Base-by-base conservation (phyloP, 148 eudicot species). In the Arbutus unedo region DNA sequence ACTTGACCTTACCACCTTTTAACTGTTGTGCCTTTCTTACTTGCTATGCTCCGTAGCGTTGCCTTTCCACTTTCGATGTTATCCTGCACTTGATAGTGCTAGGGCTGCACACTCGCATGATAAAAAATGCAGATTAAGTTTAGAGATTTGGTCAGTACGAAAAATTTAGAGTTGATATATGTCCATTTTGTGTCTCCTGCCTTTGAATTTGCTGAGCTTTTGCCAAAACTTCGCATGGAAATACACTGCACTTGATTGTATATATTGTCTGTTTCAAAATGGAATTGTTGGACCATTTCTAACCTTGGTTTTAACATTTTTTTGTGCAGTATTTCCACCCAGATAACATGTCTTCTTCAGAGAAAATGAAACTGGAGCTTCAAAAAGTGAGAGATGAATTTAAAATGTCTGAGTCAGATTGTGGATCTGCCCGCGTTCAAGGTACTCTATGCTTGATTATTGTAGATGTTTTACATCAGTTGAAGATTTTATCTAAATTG, bases 371-470 rank as follows among this genome's bases (percentile, higher is more conserved):
- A 91, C 71, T 97, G 71, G 90, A 94, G 89, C 91, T 97, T 82
- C 85, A 91, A 77, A 88, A 85, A 79, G 93, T 97, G 38, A 90
- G 98, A 85, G 96, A 97, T 53, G 97, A 94, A 83, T 94, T 94
- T 81, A 97, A 93, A 87, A 91, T 93, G 91, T 89, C 93, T 10
- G 98, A 94, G 78, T 90, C 99, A 75, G 98, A 97, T 85, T 97
- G 98, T 87, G 99, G 99, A 80, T 97, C 99, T 79, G 81, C 97
- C 86, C 96, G 95, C 71, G 99, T 94, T 85, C 99, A 97, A 89
- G 91, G 99, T 93, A 87, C 25, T 82, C 13, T 70, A 54, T 21
- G 72, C 59, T 66, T 51, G n/a, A 14, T 49, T 71, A 56, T 38
- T 23, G 3, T 64, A 3, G 13, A 51, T 49, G 81, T 49, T 79